Conservation (phyloP, 208 protist genomes). For the Acanthamoeba royreba region DNA sequence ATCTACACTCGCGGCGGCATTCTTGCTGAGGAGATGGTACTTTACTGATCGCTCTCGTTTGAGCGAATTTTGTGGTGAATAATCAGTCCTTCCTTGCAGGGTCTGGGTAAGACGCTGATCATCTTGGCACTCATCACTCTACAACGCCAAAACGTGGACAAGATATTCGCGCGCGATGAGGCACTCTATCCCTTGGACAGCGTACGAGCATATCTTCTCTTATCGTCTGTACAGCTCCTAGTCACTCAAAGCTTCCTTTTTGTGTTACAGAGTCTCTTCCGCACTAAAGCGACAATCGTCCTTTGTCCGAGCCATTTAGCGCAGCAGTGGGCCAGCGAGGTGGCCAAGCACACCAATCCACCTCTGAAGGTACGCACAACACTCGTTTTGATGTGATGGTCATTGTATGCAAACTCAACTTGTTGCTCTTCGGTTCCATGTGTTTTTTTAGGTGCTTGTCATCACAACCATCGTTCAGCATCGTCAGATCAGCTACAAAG, state of each 20-base stretch:
- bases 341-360: constrained; percentile 32
- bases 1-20: constrained; percentile 25
- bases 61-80: neutral
- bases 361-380: neutral
- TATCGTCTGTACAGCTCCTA: neutral
- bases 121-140: constrained; percentile 5
- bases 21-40: constrained; percentile 35
- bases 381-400: neutral
- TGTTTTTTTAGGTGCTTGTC: neutral
- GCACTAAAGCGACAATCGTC: neutral
- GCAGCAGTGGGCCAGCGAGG: constrained; percentile 18
- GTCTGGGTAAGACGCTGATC: constrained; percentile 27
- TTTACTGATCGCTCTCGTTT: neutral
- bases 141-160: neutral
- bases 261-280: neutral
- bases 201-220: neutral
- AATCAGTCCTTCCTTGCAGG: neutral
- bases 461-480: neutral
- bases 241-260: neutral
- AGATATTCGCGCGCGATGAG: neutral
- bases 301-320: constrained; percentile 2
- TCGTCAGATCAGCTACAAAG: neutral
- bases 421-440: neutral
- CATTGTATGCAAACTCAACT: neutral
- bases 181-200: neutral